These are phyloP conservation scores for Colletotrichum paranaense DNA, from an alignment of 2,329 filamentous ascomycete species.

Conservation along the genomic window DNA sequence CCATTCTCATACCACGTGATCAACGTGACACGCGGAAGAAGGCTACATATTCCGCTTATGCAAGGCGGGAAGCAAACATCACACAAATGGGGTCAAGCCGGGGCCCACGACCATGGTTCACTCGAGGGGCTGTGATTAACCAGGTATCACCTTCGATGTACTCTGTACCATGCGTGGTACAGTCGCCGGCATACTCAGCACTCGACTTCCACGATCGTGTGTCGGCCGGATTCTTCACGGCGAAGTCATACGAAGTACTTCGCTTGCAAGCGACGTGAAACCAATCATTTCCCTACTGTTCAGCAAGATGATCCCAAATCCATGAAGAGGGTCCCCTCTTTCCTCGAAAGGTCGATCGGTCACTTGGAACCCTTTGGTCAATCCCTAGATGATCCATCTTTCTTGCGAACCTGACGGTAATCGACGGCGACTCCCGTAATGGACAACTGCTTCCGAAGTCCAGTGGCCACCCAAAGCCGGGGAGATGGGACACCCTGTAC, in stretches of 20 bases:
- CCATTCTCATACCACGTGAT: conserved; percentile 23
- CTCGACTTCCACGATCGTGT: background rate
- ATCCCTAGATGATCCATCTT: conserved; percentile 5
- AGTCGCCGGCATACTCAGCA: background rate
- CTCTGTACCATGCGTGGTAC: background rate
- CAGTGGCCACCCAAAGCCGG: conserved; percentile 14
- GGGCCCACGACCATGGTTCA: conserved; percentile 20
- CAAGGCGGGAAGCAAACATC: conserved; percentile 28
- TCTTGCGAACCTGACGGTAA: background rate
- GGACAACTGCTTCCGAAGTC: background rate
- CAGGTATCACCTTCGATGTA: conserved; percentile 4
- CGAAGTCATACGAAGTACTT: background rate
- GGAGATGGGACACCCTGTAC: conserved; percentile 11
- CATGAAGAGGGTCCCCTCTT: background rate
- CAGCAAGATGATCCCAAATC: background rate
- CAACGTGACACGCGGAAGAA: conserved; percentile 26
- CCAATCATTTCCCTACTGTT: background rate
- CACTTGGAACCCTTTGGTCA: conserved; percentile 5
- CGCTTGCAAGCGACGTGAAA: background rate
- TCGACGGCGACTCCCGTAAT: conserved; percentile 10
- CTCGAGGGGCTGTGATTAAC: conserved; percentile 9
- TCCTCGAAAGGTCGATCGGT: conserved; percentile 6
- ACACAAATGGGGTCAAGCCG: conserved; percentile 16
- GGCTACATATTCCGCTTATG: conserved; percentile 32
- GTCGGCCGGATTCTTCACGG: background rate